These are phyloP conservation scores for Sequoia sempervirens DNA, from an alignment of 75 land plant species.

Conservation along the genomic window DNA sequence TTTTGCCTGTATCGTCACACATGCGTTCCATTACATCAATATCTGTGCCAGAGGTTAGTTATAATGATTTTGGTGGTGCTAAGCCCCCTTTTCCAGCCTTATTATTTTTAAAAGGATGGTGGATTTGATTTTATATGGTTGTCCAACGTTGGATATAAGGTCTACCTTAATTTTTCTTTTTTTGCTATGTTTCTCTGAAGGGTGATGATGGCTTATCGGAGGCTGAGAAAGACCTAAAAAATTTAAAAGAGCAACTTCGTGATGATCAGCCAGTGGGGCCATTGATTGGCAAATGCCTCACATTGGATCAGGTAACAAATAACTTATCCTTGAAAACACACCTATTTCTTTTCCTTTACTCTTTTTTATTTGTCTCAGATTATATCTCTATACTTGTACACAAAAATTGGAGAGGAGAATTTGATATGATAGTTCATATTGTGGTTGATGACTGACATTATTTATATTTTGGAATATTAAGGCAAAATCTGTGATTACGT, in stretches of 20 bases:
- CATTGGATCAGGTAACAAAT: constrained; percentile 80
- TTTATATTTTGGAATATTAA: constrained; percentile 15
- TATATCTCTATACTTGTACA: neutral
- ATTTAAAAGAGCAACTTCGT: constrained; percentile 78
- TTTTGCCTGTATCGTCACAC: constrained; percentile 89
- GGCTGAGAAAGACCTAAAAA: constrained; percentile 63
- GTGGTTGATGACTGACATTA: neutral
- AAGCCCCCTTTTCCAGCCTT: neutral
- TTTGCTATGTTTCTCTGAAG: constrained; percentile 25
- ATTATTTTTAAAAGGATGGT: neutral
- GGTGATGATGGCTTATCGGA: constrained; percentile 80
- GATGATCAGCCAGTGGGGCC: constrained; percentile 90
- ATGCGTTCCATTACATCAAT: constrained; percentile 62
- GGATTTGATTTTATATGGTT: constrained; percentile 3
- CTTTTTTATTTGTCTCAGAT: neutral
- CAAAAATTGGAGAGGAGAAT: neutral
- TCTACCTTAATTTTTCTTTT: neutral
- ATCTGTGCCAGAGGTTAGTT: constrained; percentile 60
- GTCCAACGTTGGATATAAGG: neutral
- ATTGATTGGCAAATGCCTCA: constrained; percentile 78
- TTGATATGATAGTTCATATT: neutral
- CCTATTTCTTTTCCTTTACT: neutral
- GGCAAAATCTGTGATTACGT: constrained; percentile 87
- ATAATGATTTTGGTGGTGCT: neutral
- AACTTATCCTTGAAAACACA: neutral